Conservation (phyloP, 2,329 filamentous ascomycete species). For the Diaporthe citrichinensis region DNA sequence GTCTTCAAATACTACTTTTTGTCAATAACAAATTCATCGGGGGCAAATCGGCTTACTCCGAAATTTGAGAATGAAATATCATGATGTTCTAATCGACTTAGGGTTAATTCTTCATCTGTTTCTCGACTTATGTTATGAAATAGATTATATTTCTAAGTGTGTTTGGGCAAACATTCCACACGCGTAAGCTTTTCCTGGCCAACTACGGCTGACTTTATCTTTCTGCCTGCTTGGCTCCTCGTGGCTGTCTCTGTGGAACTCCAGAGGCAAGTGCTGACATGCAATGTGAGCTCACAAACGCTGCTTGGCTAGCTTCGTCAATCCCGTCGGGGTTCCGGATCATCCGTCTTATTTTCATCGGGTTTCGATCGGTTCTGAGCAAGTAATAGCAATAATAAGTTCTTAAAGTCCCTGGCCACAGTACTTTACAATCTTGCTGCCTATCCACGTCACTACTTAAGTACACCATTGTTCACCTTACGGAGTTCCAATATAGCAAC, state of each 20-base stretch:
- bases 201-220: neutral
- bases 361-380: neutral
- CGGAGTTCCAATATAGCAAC: neutral
- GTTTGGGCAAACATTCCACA: neutral
- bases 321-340: constrained; percentile 6
- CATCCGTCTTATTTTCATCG: constrained; percentile 9
- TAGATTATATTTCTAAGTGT: too few species aligned
- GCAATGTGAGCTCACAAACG: neutral
- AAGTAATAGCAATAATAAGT: neutral
- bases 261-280: neutral
- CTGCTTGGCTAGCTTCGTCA: neutral
- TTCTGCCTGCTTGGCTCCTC: constrained; percentile 10
- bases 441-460: neutral
- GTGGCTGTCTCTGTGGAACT: neutral
- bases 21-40: neutral
- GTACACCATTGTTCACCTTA: too few species aligned
- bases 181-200: too few species aligned
- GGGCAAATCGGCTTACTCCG: too few species aligned
- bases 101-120: too few species aligned
- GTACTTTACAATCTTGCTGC: neutral
- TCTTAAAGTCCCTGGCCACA: neutral
- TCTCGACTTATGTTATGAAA: too few species aligned
- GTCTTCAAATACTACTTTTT: too few species aligned
- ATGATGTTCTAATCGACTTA: too few species aligned
- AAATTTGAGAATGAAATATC: too few species aligned